phyloP scores from a whole-genome alignment of 495 filamentous ascomycete species.

The Aspergillus saccharolyticus region DNA sequence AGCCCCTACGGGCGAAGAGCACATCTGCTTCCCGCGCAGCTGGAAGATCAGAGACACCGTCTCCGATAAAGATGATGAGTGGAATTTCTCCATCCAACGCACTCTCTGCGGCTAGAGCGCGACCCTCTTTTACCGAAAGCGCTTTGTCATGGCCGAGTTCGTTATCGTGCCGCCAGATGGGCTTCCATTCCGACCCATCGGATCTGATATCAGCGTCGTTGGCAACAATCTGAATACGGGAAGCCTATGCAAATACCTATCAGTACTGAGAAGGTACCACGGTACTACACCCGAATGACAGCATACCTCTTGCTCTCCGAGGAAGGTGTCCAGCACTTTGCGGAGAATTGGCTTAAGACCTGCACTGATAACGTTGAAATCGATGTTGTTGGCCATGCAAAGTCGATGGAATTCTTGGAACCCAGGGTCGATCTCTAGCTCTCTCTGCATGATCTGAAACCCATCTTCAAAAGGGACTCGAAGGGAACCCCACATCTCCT shows the following conservation, averaged over 20 bases:
- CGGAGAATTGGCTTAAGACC: slow-evolving; percentile 63
- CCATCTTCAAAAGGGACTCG: slow-evolving; percentile 68
- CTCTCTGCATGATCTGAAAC: slow-evolving; percentile 62
- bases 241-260: slow-evolving; percentile 28
- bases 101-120: slow-evolving; percentile 45
- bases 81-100: slow-evolving; percentile 60
- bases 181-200: slow-evolving; percentile 61
- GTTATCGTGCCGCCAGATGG: slow-evolving; percentile 64
- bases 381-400: slow-evolving; percentile 59
- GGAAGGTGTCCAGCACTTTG: slow-evolving; percentile 57
- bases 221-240: slow-evolving; percentile 64
- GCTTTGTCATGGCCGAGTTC: slow-evolving; percentile 70
- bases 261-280: too few species aligned
- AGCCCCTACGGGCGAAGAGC: slow-evolving; percentile 64
- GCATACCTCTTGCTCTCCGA: slow-evolving; percentile 54
- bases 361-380: slow-evolving; percentile 70
- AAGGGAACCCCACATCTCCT: slow-evolving; percentile 72
- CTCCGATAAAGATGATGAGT: slow-evolving; percentile 71
- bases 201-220: slow-evolving; percentile 59
- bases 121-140: slow-evolving; percentile 57
- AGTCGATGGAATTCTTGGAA: slow-evolving; percentile 64
- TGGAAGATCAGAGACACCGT: slow-evolving; percentile 71
- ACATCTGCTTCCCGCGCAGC: slow-evolving; percentile 72
- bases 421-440: slow-evolving; percentile 59
- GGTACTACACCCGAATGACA: not conserved